Evolutionary conservation across 2,329 filamentous ascomycete species (phyloP).

Genomic region (Cladosporium sp.): DNA sequence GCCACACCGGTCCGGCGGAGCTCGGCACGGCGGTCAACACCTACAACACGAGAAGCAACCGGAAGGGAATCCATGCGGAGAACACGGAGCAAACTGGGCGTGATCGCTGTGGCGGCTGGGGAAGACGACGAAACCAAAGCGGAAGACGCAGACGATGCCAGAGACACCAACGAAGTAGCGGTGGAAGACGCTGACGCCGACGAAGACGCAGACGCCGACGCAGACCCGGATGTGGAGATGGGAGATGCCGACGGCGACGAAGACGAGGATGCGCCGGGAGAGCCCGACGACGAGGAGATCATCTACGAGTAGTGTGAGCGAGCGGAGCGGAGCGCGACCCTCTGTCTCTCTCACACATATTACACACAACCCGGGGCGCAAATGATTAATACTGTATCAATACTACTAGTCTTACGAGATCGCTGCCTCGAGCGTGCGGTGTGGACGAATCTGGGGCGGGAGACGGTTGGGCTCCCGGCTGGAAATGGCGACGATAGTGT

Average conservation of each 20-base stretch:
- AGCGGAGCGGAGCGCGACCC: too few species aligned
- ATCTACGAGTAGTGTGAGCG: constrained; percentile 21
- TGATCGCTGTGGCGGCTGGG: constrained; percentile 26
- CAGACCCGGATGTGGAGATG: constrained; percentile 15
- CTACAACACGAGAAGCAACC: neutral
- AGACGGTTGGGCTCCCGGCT: constrained; percentile 6
- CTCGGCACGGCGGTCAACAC: constrained; percentile 7
- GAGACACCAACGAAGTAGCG: constrained; percentile 26
- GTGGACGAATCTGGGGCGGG: constrained; percentile 1
- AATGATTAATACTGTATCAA: neutral
- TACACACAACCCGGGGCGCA: neutral
- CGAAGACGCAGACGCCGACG: constrained; percentile 17
- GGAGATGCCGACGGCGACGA: constrained; percentile 13
- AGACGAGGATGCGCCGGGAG: constrained; percentile 22
- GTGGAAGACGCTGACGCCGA: constrained; percentile 21
- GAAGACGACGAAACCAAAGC: constrained; percentile 24
- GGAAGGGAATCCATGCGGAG: constrained; percentile 24
- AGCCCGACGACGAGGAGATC: constrained; percentile 27
- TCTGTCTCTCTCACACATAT: too few species aligned
- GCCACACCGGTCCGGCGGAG: constrained; percentile 11
- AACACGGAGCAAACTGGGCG: constrained; percentile 42
- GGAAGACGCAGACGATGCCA: constrained; percentile 26
- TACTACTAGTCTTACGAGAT: neutral
- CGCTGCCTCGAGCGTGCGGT: constrained; percentile 2
- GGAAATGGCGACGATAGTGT: constrained; percentile 13